phyloP scores from a whole-genome alignment of 306 rosid species.

The Trifolium dubium region DNA sequence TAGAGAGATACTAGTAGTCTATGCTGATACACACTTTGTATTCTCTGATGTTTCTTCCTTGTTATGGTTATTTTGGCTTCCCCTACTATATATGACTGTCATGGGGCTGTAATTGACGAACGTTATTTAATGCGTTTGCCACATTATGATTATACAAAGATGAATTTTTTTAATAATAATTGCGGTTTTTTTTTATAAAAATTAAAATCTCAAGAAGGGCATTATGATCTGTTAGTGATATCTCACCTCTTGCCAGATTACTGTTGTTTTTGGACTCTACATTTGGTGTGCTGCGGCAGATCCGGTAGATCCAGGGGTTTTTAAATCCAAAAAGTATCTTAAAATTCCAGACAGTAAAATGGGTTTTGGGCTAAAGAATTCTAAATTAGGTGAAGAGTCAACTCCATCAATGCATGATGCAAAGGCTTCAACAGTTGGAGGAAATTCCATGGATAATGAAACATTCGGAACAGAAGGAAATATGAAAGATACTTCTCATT shows the following conservation, averaged over 20 bases:
- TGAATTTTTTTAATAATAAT: not conserved
- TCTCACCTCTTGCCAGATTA: slow-evolving; percentile 66
- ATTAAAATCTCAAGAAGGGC: not conserved
- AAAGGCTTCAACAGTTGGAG: slow-evolving; percentile 58
- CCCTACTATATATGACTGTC: not conserved
- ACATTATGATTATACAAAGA: not conserved
- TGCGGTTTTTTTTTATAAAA: not conserved
- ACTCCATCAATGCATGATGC: slow-evolving; percentile 66
- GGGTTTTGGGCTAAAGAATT: slow-evolving; percentile 51
- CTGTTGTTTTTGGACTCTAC: slow-evolving; percentile 78
- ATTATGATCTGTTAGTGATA: slow-evolving; percentile 35
- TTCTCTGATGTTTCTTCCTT: not conserved
- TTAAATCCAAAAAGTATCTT: slow-evolving; percentile 82
- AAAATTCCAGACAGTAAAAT: slow-evolving; percentile 58
- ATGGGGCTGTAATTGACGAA: not conserved
- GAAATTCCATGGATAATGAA: slow-evolving; percentile 62
- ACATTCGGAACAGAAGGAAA: slow-evolving; percentile 51
- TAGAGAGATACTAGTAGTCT: not conserved
- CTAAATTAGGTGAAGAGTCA: slow-evolving; percentile 72
- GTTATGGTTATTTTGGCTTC: slow-evolving; percentile 11
- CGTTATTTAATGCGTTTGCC: not conserved
- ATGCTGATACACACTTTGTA: slow-evolving; percentile 7
- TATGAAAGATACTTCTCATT: slow-evolving; percentile 50
- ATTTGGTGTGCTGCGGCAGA: slow-evolving; percentile 98
- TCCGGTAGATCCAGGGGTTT: slow-evolving; percentile 93